A percentile compares a stretch with the other conserved stretches of the same genome.
Evolutionary conservation across 1,284 basidiomycete species (phyloP).

Genomic region (Calocybe gambosa): DNA sequence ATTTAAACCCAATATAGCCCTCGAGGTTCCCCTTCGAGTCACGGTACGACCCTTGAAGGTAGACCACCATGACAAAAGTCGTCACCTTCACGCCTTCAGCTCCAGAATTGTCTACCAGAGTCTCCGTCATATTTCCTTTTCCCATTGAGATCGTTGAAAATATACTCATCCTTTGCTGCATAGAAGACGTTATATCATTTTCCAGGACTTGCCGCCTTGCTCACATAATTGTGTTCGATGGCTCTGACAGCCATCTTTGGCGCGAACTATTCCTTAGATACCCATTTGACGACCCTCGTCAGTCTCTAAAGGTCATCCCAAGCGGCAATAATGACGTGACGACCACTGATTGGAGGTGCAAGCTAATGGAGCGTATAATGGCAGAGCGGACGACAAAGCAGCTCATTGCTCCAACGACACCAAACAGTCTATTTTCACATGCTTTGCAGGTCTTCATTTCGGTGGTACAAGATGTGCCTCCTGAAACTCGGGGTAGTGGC

Average conservation of each 20-base stretch:
- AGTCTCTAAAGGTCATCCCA: slow-evolving; percentile 15
- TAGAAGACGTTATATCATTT: slow-evolving; percentile 50
- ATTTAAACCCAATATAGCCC: background rate
- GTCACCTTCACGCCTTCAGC: background rate
- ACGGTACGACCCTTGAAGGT: slow-evolving; percentile 5
- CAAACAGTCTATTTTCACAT: slow-evolving; percentile 17
- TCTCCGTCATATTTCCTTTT: background rate
- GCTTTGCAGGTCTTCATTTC: slow-evolving; percentile 39
- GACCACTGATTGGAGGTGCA: slow-evolving; percentile 29
- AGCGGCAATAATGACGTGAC: slow-evolving; percentile 9
- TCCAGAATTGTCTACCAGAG: background rate
- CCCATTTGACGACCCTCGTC: slow-evolving; percentile 57
- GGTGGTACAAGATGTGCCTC: slow-evolving; percentile 35
- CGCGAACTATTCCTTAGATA: slow-evolving; percentile 48
- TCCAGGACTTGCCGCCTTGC: slow-evolving; percentile 45
- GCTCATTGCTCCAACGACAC: slow-evolving; percentile 20
- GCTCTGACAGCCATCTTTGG: slow-evolving; percentile 56
- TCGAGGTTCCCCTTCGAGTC: background rate
- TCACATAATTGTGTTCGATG: slow-evolving; percentile 40
- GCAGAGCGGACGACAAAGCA: slow-evolving; percentile 23
- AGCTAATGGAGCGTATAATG: slow-evolving; percentile 34
- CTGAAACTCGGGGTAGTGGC: slow-evolving; percentile 19
- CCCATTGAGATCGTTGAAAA: slow-evolving; percentile 55
- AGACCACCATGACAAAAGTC: slow-evolving; percentile 7
- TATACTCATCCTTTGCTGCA: slow-evolving; percentile 46